These are phyloP conservation scores for Penicillium sp. DNA, from an alignment of 2,329 filamentous ascomycete genomes.

Conservation along the genomic window DNA sequence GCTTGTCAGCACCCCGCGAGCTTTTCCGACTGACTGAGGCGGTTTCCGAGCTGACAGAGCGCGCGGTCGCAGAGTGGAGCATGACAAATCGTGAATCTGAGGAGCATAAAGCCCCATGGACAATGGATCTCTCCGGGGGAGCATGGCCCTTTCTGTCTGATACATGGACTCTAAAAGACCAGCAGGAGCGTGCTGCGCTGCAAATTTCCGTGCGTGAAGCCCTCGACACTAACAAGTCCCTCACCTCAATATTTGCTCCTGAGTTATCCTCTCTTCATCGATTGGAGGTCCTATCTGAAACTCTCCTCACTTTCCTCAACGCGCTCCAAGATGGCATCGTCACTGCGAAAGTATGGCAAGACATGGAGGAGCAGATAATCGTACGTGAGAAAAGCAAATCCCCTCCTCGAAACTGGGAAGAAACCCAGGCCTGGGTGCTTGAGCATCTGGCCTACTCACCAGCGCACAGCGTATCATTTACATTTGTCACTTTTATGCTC, in stretches of 20 bases:
- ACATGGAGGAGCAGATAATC: conserved; percentile 61
- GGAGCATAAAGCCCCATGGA: conserved; percentile 51
- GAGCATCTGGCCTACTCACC: conserved; percentile 72
- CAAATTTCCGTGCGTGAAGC: conserved; percentile 57
- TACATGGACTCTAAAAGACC: conserved; percentile 49
- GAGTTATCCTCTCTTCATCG: conserved; percentile 65
- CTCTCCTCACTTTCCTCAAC: conserved; percentile 70
- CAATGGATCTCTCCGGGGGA: conserved; percentile 41
- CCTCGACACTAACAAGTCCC: conserved; percentile 67
- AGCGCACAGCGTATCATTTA: conserved; percentile 83
- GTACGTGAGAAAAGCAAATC: conserved; percentile 53
- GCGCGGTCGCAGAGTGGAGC: conserved; percentile 62
- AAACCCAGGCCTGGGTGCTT: conserved; percentile 62
- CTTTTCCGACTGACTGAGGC: conserved; percentile 85
- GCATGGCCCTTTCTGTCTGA: conserved; percentile 61
- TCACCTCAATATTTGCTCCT: conserved; percentile 62
- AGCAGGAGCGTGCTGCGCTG: conserved; percentile 44
- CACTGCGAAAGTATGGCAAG: conserved; percentile 66
- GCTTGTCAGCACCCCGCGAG: conserved; percentile 82
- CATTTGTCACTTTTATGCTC: conserved; percentile 80
- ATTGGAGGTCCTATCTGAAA: conserved; percentile 72
- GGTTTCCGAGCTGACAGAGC: conserved; percentile 61
- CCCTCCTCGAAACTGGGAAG: conserved; percentile 50
- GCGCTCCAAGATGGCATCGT: conserved; percentile 79
- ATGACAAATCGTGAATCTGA: conserved; percentile 52